phyloP scores from a whole-genome alignment of 2,329 filamentous ascomycete genomes.

The Xylaria sp. region DNA sequence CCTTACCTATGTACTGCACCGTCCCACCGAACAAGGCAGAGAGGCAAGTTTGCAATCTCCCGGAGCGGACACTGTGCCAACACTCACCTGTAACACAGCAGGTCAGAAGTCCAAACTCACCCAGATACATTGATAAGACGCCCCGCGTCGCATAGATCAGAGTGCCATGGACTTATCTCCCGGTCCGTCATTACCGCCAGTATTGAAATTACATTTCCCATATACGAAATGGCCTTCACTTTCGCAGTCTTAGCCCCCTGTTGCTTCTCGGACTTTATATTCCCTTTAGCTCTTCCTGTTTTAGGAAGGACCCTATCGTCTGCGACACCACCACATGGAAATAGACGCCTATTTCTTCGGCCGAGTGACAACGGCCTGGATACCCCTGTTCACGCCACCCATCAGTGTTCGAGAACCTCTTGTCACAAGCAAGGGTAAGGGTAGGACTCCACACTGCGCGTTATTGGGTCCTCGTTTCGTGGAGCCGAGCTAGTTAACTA shows the following conservation, averaged over 20 bases:
- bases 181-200: slow-evolving; percentile 2
- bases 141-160: slow-evolving; percentile 6
- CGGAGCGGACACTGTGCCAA: slow-evolving; percentile 28
- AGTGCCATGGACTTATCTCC: slow-evolving; percentile 13
- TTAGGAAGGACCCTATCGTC: slow-evolving; percentile 13
- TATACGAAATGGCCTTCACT: slow-evolving; percentile 3
- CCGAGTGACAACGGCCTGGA: background rate
- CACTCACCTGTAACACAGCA: slow-evolving; percentile 9
- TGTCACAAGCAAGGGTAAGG: slow-evolving; percentile 21
- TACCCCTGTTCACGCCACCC: background rate
- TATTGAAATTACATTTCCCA: slow-evolving; percentile 11
- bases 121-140: slow-evolving; percentile 14
- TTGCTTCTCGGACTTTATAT: slow-evolving; percentile 20
- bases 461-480: slow-evolving; percentile 25
- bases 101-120: slow-evolving; percentile 2
- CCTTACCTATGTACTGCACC: slow-evolving; percentile 12
- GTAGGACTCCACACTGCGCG: slow-evolving; percentile 14
- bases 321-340: background rate
- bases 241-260: slow-evolving; percentile 1
- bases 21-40: slow-evolving; percentile 10
- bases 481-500: slow-evolving; percentile 19
- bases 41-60: slow-evolving; percentile 1
- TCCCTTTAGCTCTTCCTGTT: slow-evolving; percentile 7
- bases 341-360: slow-evolving; percentile 7
- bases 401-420: slow-evolving; percentile 31